Base-by-base conservation (phyloP, 176 grass and related monocot genomes). In the Musa itinerans region DNA sequence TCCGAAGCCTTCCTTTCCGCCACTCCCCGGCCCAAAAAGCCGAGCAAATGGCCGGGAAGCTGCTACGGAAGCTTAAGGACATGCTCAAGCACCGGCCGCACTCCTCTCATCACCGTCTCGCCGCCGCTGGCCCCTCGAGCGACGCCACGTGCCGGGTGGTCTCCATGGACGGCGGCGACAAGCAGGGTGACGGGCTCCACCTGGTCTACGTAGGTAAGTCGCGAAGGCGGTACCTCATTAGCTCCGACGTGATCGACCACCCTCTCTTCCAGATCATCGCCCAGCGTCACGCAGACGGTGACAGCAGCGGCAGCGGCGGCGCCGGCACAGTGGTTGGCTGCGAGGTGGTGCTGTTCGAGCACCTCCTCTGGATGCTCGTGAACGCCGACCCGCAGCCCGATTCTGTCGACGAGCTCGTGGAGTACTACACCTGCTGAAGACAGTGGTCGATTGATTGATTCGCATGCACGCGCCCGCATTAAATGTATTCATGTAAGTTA, bases 341-440 rank as follows among this genome's bases (percentile, higher is more conserved):
- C 80, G 92, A 96, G 86, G 89, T 96, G 65, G 92, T 96, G 59
- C 86, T 96, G 65, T 96, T 96, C 80, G 92, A 96, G 72, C 92
- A 96, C 89, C 89, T 96, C 62, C 85, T 96, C 63, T 96, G 92
- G 92, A 96, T 96, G 89, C 86, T 91, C 50, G 89, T 89, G 84
- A 96, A 96, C 80, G 92, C 84, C 62, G 92, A 96, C 80, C 89
- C 81, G 61, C 86, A 91, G 83, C 92, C 92, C 53, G 92, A 96
- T 76, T 91, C 88, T 3, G 75, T 89, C 12, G 92, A 91, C 59
- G 92, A 96, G 86, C 86, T 96, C 86, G 86, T 96, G 76, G 92
- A 96, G 80, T 96, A 89, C 77, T 96, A 96, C 66, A 51, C 71
- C 52, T 55, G 71, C 52, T 72, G 69, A 72, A 14, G 34, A 5